Base-by-base conservation (phyloP, 164 flowering plant species). In the Annona cherimola region DNA sequence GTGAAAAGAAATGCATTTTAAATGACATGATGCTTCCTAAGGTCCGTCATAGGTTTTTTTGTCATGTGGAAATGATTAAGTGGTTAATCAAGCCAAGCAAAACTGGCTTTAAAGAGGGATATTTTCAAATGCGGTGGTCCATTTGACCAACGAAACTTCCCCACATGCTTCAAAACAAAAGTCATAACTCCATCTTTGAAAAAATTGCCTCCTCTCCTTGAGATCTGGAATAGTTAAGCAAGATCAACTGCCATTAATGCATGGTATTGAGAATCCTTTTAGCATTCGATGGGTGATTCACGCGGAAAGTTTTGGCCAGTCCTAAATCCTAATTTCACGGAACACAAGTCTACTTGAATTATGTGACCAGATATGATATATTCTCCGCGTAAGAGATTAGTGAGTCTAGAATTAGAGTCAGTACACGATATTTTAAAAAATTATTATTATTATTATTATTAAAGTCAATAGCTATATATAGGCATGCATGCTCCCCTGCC, bases 1-100 rank as follows among this genome's bases (percentile, higher is more conserved):
- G 74, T 42, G 9, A 20, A 70, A 26, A 8, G 60, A 63, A 70
- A 67, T 77, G 64, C 64, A 11, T 73, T 68, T 71, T 54, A 67
- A 74, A 74, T 71, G 54, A 45, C 79, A 73, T 12, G 73, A 63
- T 76, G 79, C 73, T 70, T 44, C 79, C 79, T 59, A 45, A 45
- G 45, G 54, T 39, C 40, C 2, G 66, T 65, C 72, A 70, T 20
- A 19, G 2, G 57, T 9, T 50, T 11, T 26, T 54, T 46, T 63
- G 35, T n/a, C 3, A 16, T 0, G 65, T 9, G 55, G 5, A 16
- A 26, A 26, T 62, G 63, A 45, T 71, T 65, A 45, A 72, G 35
- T 18, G 19, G 35, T 43, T 39, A 66, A 55, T 3, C 57, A 55
- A 41, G 69, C 19, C 39, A 18, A 46, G 35, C n/a, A 61, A 18